A percentile compares a stretch with the other conserved stretches of the same genome.
These are phyloP conservation scores for Ambrosiella xylebori DNA, from an alignment of 2,329 filamentous ascomycete genomes.

Conservation along the genomic window DNA sequence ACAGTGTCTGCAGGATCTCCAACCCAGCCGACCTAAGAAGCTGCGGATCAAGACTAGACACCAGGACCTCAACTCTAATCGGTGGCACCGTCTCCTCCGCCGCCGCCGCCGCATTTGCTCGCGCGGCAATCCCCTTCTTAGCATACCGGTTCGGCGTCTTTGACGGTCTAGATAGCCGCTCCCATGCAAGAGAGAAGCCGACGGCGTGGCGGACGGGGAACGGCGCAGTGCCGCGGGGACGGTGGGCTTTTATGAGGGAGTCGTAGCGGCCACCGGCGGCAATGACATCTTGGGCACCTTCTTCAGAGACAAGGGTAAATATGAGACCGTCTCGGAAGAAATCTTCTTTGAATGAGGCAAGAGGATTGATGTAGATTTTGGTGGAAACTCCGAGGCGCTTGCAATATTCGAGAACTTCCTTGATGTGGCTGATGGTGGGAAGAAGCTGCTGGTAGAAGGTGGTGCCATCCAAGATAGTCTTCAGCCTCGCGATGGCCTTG, in stretches of 20 bases:
- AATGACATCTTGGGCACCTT: conserved; percentile 68
- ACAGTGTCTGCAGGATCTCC: conserved; percentile 61
- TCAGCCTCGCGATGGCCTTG: conserved; percentile 40
- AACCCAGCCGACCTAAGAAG: conserved; percentile 61
- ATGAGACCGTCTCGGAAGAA: conserved; percentile 77
- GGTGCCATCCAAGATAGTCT: conserved; percentile 42
- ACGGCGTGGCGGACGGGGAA: conserved; percentile 62
- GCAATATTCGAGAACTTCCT: conserved; percentile 58
- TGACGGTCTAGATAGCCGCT: conserved; percentile 54
- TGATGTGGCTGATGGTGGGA: conserved; percentile 61
- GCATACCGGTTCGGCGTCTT: conserved; percentile 38
- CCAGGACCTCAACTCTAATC: conserved; percentile 21
- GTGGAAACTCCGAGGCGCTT: conserved; percentile 57
- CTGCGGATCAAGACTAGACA: conserved; percentile 74
- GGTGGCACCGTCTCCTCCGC: no score
- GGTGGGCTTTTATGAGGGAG: conserved; percentile 67
- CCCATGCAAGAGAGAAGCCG: conserved; percentile 82
- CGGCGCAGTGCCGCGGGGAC: conserved; percentile 47
- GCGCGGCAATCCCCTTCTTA: conserved; percentile 49
- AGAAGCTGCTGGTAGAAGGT: conserved; percentile 59
- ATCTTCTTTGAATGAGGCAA: conserved; percentile 77
- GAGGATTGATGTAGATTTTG: conserved; percentile 68
- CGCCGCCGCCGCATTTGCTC: conserved; percentile 21
- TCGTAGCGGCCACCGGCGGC: conserved; percentile 92
- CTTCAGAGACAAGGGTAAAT: conserved; percentile 82